Conservation (phyloP, 1,284 basidiomycete genomes). For the Pulveroboletus sp. region DNA sequence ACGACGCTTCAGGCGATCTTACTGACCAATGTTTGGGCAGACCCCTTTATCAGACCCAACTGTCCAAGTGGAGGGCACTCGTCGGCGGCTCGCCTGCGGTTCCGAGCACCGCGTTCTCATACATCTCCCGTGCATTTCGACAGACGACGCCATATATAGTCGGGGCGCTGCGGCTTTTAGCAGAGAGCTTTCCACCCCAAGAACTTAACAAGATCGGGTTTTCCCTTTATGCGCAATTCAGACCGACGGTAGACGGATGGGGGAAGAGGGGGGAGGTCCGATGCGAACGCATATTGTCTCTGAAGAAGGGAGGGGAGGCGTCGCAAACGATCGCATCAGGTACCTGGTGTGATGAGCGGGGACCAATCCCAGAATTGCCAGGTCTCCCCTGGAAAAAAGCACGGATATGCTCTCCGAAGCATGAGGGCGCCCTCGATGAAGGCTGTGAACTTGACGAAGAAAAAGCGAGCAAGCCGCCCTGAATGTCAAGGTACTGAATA, state of each 20-base stretch:
- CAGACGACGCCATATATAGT: conserved; percentile 73
- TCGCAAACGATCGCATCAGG: not conserved
- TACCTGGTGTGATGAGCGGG: not conserved
- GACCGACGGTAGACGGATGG: conserved; percentile 71
- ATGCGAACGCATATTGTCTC: conserved; percentile 55
- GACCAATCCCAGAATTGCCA: not conserved
- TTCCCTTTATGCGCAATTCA: conserved; percentile 72
- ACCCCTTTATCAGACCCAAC: conserved; percentile 73
- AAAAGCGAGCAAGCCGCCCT: conserved; percentile 32
- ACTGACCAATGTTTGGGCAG: conserved; percentile 38
- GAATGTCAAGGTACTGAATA: conserved; percentile 5
- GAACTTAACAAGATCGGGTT: conserved; percentile 72
- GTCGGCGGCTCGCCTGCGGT: conserved; percentile 66
- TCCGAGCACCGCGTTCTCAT: conserved; percentile 74
- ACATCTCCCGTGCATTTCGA: conserved; percentile 77
- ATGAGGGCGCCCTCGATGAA: conserved; percentile 48
- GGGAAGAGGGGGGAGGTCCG: conserved; percentile 66
- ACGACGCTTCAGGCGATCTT: not conserved
- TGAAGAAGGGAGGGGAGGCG: conserved; percentile 35
- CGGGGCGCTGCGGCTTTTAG: conserved; percentile 79
- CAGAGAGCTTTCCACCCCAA: conserved; percentile 58
- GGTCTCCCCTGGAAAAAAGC: conserved; percentile 31
- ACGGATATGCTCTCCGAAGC: conserved; percentile 41
- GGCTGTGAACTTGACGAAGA: conserved; percentile 40
- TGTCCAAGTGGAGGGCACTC: conserved; percentile 79